phyloP scores from a whole-genome alignment of 2,329 filamentous ascomycete species.

The Xylaria sp. region DNA sequence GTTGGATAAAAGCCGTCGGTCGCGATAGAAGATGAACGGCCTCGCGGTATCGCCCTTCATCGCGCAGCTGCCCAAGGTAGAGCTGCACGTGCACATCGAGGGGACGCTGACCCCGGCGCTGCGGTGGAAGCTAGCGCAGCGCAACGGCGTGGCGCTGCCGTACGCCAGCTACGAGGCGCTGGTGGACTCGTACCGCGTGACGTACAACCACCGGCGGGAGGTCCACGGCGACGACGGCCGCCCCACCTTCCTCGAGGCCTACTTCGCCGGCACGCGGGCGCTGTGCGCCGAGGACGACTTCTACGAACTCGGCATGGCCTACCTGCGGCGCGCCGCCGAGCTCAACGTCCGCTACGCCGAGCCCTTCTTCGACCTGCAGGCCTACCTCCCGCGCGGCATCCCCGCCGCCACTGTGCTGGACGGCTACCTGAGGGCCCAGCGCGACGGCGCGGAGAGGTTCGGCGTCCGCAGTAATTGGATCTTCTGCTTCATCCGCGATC shows the following conservation, averaged over 20 bases:
- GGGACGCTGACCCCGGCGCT: slow-evolving; percentile 46
- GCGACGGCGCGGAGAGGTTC: slow-evolving; percentile 30
- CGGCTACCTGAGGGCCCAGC: slow-evolving; percentile 41
- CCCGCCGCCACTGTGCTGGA: slow-evolving; percentile 37
- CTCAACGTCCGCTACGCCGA: slow-evolving; percentile 47
- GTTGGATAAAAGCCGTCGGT: background rate
- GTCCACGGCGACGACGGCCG: slow-evolving; percentile 39
- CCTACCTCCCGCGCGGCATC: slow-evolving; percentile 43
- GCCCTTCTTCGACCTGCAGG: slow-evolving; percentile 48
- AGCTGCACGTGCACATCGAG: slow-evolving; percentile 52
- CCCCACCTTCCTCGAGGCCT: slow-evolving; percentile 40
- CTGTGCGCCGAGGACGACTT: slow-evolving; percentile 42
- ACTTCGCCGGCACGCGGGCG: slow-evolving; percentile 38
- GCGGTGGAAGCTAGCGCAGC: slow-evolving; percentile 45
- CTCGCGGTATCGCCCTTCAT: slow-evolving; percentile 41
- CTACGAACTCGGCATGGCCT: slow-evolving; percentile 45
- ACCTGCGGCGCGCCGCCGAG: slow-evolving; percentile 35
- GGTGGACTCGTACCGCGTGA: slow-evolving; percentile 39
- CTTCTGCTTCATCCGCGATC: slow-evolving; percentile 47
- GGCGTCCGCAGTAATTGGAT: slow-evolving; percentile 43
- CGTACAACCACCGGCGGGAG: slow-evolving; percentile 43
- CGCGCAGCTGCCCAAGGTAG: slow-evolving; percentile 44
- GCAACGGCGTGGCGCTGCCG: slow-evolving; percentile 39
- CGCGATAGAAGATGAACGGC: slow-evolving; percentile 36
- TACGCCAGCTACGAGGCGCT: slow-evolving; percentile 39